Conservation (phyloP, 2,329 filamentous ascomycete genomes). For the Neonectria faginata region DNA sequence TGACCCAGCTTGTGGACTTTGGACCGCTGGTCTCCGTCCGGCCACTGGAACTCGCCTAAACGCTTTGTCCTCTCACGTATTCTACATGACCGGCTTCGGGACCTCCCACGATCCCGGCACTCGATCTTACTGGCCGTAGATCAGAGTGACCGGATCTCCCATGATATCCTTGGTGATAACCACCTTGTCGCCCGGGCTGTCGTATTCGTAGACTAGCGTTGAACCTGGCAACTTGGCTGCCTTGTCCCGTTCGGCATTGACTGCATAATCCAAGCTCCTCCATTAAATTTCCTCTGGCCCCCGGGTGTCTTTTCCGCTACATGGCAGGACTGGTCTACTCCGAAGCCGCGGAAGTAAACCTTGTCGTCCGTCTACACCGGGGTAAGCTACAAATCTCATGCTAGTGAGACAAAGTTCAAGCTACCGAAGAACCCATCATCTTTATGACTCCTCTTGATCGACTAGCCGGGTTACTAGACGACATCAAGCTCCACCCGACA, state of each 20-base stretch:
- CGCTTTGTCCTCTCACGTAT: too few relatives aligned
- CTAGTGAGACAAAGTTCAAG: slow-evolving; percentile 14
- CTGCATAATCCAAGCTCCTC: slow-evolving; percentile 23
- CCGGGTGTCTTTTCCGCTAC: slow-evolving; percentile 23
- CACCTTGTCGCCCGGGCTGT: slow-evolving; percentile 14
- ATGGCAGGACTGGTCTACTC: slow-evolving; percentile 21
- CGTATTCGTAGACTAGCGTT: slow-evolving; percentile 18
- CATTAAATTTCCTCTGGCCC: slow-evolving; percentile 15
- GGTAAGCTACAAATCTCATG: slow-evolving; percentile 18
- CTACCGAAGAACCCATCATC: slow-evolving; percentile 14
- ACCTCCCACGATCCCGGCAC: neutral
- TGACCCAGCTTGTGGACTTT: too few relatives aligned
- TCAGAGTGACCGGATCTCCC: slow-evolving; percentile 16
- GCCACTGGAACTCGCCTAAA: too few relatives aligned
- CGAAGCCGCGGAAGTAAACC: slow-evolving; percentile 27
- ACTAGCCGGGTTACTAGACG: slow-evolving; percentile 7
- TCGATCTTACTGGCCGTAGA: slow-evolving; percentile 20
- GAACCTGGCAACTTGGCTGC: slow-evolving; percentile 22
- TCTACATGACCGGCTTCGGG: too few relatives aligned
- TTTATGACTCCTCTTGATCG: slow-evolving; percentile 10
- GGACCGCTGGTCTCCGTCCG: too few relatives aligned
- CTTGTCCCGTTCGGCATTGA: slow-evolving; percentile 23
- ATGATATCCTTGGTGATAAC: slow-evolving; percentile 18
- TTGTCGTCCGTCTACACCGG: slow-evolving; percentile 22
- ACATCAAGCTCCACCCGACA: slow-evolving; percentile 13